Conservation (phyloP, 2,329 filamentous ascomycete species). For the Gliomastix tumulicola region DNA sequence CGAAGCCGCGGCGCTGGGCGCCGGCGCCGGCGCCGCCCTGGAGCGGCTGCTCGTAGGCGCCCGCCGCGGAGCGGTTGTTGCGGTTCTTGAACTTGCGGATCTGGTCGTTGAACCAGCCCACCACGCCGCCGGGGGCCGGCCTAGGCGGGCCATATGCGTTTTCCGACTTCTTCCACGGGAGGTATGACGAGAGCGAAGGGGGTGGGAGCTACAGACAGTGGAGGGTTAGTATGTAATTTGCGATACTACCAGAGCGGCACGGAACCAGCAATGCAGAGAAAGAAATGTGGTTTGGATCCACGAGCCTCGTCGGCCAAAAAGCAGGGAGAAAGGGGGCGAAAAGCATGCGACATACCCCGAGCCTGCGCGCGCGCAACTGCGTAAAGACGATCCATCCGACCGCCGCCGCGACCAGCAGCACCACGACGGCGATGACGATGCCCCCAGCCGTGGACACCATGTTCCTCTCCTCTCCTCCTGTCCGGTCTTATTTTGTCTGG, state of each 20-base stretch:
- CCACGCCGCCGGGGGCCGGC: slow-evolving; percentile 54
- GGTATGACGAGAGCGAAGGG: slow-evolving; percentile 59
- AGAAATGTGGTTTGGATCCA: too few relatives aligned
- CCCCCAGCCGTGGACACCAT: slow-evolving; percentile 57
- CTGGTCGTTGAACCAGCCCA: slow-evolving; percentile 70
- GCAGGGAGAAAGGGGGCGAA: background rate
- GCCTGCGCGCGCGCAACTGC: slow-evolving; percentile 63
- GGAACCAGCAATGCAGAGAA: too few relatives aligned
- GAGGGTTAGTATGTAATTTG: too few relatives aligned
- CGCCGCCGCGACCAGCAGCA: slow-evolving; percentile 50
- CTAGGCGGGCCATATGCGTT: slow-evolving; percentile 42
- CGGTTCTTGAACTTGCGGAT: slow-evolving; percentile 56
- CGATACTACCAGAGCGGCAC: too few relatives aligned
- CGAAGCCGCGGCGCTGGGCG: slow-evolving; percentile 49
- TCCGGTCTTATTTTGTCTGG: background rate
- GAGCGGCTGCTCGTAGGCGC: slow-evolving; percentile 62
- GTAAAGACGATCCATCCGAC: slow-evolving; percentile 65
- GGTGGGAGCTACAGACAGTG: slow-evolving; percentile 51
- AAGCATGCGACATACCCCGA: slow-evolving; percentile 50
- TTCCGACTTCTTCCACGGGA: slow-evolving; percentile 58
- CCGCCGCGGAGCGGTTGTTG: slow-evolving; percentile 58
- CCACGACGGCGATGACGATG: slow-evolving; percentile 65
- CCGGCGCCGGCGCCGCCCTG: slow-evolving; percentile 29
- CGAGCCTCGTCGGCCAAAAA: too few relatives aligned
- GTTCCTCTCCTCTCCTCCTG: too few relatives aligned